Conservation (phyloP, 2,329 filamentous ascomycete species). For the Fusarium sterilihyphosum region DNA sequence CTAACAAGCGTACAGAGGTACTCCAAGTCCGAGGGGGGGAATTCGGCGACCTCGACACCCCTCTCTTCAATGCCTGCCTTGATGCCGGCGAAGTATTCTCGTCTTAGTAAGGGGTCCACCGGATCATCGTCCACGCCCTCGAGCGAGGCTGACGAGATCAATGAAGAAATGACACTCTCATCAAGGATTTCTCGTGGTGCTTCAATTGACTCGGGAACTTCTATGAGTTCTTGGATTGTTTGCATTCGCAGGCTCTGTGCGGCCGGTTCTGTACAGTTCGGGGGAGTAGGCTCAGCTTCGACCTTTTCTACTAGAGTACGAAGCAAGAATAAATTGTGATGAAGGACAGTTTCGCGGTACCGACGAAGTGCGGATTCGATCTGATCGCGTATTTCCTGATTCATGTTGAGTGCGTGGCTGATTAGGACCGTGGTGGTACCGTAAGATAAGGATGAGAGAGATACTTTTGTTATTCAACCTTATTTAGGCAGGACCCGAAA, state of each 20-base stretch:
- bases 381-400: neutral
- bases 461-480: neutral
- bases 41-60: neutral
- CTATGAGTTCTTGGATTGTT: neutral
- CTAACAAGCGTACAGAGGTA: neutral
- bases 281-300: neutral
- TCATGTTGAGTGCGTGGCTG: neutral
- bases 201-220: neutral
- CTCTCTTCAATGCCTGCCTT: neutral
- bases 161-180: fast-evolving
- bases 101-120: neutral
- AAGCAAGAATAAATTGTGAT: neutral
- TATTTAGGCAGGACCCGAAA: neutral
- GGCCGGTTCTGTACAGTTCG: neutral
- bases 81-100: neutral
- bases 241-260: neutral
- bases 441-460: neutral
- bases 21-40: fast-evolving
- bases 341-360: fast-evolving
- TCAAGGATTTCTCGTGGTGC: neutral
- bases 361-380: neutral
- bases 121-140: neutral
- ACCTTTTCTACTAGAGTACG: neutral
- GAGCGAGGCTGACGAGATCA: neutral
- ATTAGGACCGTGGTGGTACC: neutral